phyloP scores from a whole-genome alignment of 1,284 basidiomycete genomes.

The Cystobasidium slooffiae region DNA sequence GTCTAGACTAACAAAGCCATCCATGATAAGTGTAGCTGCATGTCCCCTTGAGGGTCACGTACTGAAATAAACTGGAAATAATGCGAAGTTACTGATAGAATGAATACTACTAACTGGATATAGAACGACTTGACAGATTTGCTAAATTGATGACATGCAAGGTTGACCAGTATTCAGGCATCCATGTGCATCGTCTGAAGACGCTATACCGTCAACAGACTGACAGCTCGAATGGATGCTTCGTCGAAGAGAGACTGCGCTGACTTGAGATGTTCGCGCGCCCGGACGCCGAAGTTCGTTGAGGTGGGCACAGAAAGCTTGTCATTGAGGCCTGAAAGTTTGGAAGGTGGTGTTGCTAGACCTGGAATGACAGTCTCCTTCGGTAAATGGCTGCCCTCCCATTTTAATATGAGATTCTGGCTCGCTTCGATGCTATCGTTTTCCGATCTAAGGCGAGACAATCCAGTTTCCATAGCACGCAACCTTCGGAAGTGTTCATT shows the following conservation, averaged over 20 bases:
- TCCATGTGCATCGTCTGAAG: no score
- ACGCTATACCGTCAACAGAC: not conserved
- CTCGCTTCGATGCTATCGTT: slow-evolving; percentile 21
- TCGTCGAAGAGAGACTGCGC: not conserved
- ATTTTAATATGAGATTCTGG: slow-evolving; percentile 11
- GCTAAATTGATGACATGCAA: no score
- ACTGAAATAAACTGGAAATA: no score
- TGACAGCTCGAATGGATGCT: not conserved
- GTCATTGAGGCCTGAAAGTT: not conserved
- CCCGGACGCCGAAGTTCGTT: not conserved
- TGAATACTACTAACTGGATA: no score
- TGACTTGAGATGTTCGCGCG: not conserved
- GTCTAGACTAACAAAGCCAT: no score
- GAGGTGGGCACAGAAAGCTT: not conserved
- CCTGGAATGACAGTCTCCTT: slow-evolving; percentile 5
- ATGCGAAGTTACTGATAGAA: no score
- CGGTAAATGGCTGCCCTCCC: slow-evolving; percentile 14
- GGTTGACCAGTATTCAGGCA: no score
- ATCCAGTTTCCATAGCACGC: slow-evolving; percentile 14
- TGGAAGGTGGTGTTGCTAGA: not conserved
- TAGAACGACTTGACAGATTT: no score
- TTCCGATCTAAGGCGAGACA: slow-evolving; percentile 16
- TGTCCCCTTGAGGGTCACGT: no score
- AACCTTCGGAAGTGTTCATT: slow-evolving; percentile 27
- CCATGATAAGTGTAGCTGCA: no score